Evolutionary conservation across 2,329 filamentous ascomycete species (phyloP).

Genomic region (Xylariaceae sp.): DNA sequence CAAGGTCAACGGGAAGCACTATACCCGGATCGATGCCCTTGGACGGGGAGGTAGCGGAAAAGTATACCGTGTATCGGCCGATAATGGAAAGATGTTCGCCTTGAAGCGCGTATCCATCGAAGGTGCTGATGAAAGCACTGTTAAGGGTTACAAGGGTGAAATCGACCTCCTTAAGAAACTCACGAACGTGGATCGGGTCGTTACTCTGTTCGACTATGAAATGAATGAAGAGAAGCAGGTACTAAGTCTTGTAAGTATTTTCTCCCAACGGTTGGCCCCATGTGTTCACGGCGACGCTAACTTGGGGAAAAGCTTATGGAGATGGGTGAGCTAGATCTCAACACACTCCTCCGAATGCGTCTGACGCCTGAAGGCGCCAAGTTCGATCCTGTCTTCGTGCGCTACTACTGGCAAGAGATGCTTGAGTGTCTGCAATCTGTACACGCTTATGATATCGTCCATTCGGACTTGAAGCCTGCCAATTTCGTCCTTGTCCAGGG

Average conservation of each 20-base stretch:
- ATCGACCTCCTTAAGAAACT: constrained; percentile 86
- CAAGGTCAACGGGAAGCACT: constrained; percentile 84
- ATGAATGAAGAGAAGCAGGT: constrained; percentile 88
- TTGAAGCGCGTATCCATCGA: constrained; percentile 90
- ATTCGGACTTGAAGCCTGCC: constrained; percentile 93
- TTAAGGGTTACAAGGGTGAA: constrained; percentile 88
- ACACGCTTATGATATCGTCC: constrained; percentile 86
- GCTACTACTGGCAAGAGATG: constrained; percentile 99
- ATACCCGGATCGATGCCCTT: constrained; percentile 84
- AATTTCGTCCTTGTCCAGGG: constrained; percentile 95
- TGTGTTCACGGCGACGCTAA: constrained; percentile 11
- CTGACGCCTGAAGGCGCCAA: constrained; percentile 67
- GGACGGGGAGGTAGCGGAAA: constrained; percentile 90
- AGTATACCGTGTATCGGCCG: constrained; percentile 93
- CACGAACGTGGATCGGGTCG: constrained; percentile 80
- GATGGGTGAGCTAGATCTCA: constrained; percentile 89
- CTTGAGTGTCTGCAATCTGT: constrained; percentile 89
- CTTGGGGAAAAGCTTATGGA: constrained; percentile 74
- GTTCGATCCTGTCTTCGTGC: constrained; percentile 85
- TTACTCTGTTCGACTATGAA: constrained; percentile 87
- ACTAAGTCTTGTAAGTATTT: constrained; percentile 68
- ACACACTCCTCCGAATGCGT: constrained; percentile 73
- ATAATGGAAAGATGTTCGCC: constrained; percentile 93
- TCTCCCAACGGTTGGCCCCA: neutral
- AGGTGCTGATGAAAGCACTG: constrained; percentile 77